A percentile compares a stretch with the other conserved stretches of the same genome.
Evolutionary conservation across 2,329 filamentous ascomycete species (phyloP).

Genomic region (Drechslera avenae): DNA sequence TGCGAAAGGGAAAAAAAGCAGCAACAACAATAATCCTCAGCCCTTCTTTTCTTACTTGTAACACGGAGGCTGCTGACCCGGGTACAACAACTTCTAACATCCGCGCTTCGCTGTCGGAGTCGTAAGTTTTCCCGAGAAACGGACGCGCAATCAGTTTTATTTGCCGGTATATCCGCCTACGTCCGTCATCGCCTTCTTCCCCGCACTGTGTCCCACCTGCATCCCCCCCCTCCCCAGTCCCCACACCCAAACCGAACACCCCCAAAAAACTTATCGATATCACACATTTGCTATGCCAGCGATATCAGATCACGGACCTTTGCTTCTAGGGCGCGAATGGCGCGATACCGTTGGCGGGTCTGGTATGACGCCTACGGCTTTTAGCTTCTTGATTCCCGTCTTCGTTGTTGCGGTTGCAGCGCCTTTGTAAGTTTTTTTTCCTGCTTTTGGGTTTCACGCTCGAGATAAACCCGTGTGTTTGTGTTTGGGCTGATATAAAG

Average conservation of each 20-base stretch:
- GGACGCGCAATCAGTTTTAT: conserved; percentile 1
- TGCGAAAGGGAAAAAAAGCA: too few species aligned
- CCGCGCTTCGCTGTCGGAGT: too few species aligned
- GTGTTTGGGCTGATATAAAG: neutral
- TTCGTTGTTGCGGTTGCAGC: conserved; percentile 35
- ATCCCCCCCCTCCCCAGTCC: neutral
- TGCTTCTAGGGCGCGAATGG: conserved; percentile 22
- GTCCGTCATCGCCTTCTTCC: conserved; percentile 1
- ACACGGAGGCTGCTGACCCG: too few species aligned
- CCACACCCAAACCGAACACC: too few species aligned
- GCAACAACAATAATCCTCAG: too few species aligned
- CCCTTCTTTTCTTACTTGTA: too few species aligned
- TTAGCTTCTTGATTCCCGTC: conserved; percentile 37
- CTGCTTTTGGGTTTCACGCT: too few species aligned
- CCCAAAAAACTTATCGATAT: too few species aligned
- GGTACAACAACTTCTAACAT: too few species aligned
- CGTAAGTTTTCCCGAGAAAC: too few species aligned
- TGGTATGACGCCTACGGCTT: conserved; percentile 34
- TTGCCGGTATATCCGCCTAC: conserved; percentile 1
- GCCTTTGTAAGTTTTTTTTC: conserved; percentile 32
- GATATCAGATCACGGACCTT: conserved; percentile 5
- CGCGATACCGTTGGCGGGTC: conserved; percentile 23
- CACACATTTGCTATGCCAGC: conserved; percentile 17
- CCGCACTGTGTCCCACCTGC: neutral
- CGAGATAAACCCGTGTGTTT: too few species aligned